Evolutionary conservation across 495 filamentous ascomycete genomes (phyloP).

Genomic region (Xylaria bambusicola): DNA sequence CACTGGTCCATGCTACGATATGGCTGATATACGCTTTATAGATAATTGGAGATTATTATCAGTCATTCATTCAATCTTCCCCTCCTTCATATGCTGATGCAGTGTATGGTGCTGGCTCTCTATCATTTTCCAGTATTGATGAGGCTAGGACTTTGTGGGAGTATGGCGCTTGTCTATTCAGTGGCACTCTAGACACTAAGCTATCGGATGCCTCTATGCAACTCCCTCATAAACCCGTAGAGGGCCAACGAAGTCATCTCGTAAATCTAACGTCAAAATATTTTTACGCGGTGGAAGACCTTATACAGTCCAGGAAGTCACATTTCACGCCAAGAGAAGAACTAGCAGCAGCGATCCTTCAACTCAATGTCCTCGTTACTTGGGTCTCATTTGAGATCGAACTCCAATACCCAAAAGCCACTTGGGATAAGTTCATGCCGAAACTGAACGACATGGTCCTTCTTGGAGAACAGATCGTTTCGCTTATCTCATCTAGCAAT

Average conservation of each 20-base stretch:
- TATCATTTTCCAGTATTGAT: conserved; percentile 16
- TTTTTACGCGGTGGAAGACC: conserved; percentile 1
- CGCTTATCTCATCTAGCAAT: neutral
- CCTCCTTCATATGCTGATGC: neutral
- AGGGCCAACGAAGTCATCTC: neutral
- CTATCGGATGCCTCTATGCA: conserved; percentile 12
- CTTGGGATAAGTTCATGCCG: conserved; percentile 16
- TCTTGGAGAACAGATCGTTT: conserved; percentile 19
- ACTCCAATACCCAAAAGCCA: conserved; percentile 10
- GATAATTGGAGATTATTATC: conserved; percentile 10
- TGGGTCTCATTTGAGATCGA: conserved; percentile 22
- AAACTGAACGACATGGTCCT: conserved; percentile 16
- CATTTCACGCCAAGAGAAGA: conserved; percentile 17
- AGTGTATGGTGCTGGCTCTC: conserved; percentile 3
- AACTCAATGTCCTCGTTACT: conserved; percentile 15
- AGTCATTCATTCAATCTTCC: neutral
- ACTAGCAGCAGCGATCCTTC: conserved; percentile 20
- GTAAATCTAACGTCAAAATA: conserved; percentile 18
- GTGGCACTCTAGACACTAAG: conserved; percentile 12
- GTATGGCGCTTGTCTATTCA: conserved; percentile 15
- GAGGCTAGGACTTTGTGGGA: conserved; percentile 16
- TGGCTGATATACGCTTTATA: neutral
- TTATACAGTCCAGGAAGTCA: conserved; percentile 5
- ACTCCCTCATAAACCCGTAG: conserved; percentile 3
- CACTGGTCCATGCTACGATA: neutral